Evolutionary conservation across 805 yeast species (phyloP).

Genomic region (Barnettozyma vustinii): DNA sequence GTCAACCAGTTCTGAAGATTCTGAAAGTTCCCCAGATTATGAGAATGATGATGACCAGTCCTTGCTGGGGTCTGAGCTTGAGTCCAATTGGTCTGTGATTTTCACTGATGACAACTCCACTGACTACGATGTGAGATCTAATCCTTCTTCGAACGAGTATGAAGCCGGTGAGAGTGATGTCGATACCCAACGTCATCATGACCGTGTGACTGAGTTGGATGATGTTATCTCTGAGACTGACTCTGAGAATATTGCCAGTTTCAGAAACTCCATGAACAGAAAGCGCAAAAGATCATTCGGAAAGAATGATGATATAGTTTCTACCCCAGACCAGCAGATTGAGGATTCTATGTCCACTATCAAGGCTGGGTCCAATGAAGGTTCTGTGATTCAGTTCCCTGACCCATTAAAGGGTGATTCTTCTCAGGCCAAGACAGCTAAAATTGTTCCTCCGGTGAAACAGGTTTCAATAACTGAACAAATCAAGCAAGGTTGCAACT

Average conservation of each 20-base stretch:
- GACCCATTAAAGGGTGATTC: conserved; percentile 7
- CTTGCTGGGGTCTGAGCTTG: conserved; percentile 19
- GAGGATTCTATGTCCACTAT: conserved; percentile 10
- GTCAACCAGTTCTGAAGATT: conserved; percentile 2
- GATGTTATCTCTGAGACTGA: conserved; percentile 19
- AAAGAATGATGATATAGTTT: neutral
- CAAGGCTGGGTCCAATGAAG: conserved; percentile 3
- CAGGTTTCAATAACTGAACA: neutral
- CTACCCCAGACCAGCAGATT: neutral
- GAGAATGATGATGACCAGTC: conserved; percentile 1
- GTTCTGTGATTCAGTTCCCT: conserved; percentile 9
- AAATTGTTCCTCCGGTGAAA: neutral
- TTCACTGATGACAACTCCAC: conserved; percentile 27
- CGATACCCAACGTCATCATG: neutral
- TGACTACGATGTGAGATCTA: conserved; percentile 23
- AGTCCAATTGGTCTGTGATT: conserved; percentile 25
- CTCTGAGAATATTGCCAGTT: conserved; percentile 7
- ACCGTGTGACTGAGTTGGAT: neutral
- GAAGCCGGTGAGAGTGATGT: conserved; percentile 11
- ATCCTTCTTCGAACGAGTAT: conserved; percentile 15
- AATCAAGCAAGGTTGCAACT: neutral
- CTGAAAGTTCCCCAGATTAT: neutral
- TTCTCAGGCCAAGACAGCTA: neutral
- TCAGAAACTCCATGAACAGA: neutral
- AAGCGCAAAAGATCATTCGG: neutral